Percentiles rank a stretch among this genome's conserved stretches.
These are phyloP conservation scores for Brassica rapa DNA, from an alignment of 345 rosid genomes.

Conservation along the genomic window DNA sequence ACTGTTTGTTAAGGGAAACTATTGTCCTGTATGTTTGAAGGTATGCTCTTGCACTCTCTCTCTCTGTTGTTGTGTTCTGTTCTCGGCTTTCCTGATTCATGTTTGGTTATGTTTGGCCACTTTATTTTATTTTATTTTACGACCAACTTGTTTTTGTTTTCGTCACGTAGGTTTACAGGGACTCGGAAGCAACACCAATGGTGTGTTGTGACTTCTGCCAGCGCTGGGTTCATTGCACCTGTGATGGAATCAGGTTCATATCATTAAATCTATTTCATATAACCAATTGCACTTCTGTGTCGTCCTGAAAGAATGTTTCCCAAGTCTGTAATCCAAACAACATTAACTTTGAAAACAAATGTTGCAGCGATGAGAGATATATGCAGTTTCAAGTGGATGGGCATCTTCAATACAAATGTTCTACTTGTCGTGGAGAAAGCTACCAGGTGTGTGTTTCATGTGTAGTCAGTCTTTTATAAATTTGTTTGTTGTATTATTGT, in stretches of 20 bases:
- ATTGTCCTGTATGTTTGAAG: slow-evolving; percentile 98
- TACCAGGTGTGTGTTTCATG: slow-evolving; percentile 69
- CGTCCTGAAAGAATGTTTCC: slow-evolving; percentile 13
- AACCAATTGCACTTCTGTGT: neutral
- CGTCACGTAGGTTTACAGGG: neutral
- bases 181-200: slow-evolving; percentile 3
- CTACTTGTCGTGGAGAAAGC: slow-evolving; percentile 97
- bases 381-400: slow-evolving; percentile 90
- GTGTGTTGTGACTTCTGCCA: neutral
- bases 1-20: slow-evolving; percentile 96
- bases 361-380: slow-evolving; percentile 89
- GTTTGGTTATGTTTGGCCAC: neutral
- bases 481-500: neutral
- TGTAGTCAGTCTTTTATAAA: slow-evolving; percentile 2
- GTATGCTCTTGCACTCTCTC: slow-evolving; percentile 40
- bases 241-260: neutral
- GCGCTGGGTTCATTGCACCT: neutral
- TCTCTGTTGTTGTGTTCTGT: neutral
- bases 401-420: slow-evolving; percentile 87
- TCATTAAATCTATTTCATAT: neutral
- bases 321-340: neutral
- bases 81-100: slow-evolving; percentile 4
- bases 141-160: neutral
- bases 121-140: slow-evolving; percentile 5
- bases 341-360: slow-evolving; percentile 13